These are phyloP conservation scores for Ephemerocybe angulata DNA, from an alignment of 768 basidiomycete species.

Conservation along the genomic window DNA sequence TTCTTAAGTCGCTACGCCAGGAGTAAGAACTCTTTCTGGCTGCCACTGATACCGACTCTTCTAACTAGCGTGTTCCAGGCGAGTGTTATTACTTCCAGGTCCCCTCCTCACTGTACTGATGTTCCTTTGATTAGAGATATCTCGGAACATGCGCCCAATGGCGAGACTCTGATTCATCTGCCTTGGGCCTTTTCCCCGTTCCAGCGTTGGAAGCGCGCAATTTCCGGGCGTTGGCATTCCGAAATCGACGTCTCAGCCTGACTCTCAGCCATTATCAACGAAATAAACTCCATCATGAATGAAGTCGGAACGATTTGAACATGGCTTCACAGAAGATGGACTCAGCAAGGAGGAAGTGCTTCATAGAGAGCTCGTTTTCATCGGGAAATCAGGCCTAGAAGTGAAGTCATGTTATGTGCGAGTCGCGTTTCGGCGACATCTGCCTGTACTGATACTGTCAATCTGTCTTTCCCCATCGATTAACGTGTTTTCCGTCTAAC, in stretches of 20 bases:
- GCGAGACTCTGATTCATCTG: slow-evolving; percentile 1
- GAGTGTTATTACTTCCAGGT: slow-evolving; percentile 1
- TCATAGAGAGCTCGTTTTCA: not conserved
- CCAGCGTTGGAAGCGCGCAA: not conserved
- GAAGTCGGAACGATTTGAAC: slow-evolving; percentile 3
- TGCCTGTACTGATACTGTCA: not conserved
- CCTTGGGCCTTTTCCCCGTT: not conserved
- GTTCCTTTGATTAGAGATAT: slow-evolving; percentile 5
- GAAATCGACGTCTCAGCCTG: not conserved
- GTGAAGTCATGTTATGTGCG: not conserved
- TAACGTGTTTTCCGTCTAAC: not conserved
- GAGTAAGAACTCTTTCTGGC: no score
- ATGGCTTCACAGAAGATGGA: not conserved
- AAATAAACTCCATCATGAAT: slow-evolving; percentile 8
- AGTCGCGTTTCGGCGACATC: not conserved
- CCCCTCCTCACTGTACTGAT: not conserved
- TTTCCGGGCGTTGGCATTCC: not conserved
- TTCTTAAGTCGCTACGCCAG: not conserved
- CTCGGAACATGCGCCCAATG: slow-evolving; percentile 10
- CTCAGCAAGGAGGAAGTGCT: not conserved
- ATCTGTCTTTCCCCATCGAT: slow-evolving; percentile 2
- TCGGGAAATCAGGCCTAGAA: not conserved
- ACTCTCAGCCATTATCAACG: not conserved
- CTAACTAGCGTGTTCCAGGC: not conserved
- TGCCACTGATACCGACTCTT: no score